These are phyloP conservation scores for Thermothelomyces thermophilus DNA, from an alignment of 2,329 filamentous ascomycete species.

Conservation along the genomic window DNA sequence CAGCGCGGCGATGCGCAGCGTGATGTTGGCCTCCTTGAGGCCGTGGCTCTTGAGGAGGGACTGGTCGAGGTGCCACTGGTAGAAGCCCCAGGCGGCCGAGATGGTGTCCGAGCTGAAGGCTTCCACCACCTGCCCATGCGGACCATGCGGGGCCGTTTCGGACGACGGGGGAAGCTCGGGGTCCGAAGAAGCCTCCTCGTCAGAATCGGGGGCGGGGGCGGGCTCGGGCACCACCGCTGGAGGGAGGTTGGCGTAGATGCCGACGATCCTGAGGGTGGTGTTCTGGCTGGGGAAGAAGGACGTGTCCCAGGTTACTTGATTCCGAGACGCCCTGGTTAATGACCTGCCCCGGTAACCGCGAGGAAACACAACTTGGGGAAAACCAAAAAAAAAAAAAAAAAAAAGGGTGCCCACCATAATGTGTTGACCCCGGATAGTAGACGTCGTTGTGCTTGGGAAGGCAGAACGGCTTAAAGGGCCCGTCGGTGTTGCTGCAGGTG, in stretches of 20 bases:
- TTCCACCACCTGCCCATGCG: not conserved
- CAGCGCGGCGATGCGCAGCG: constrained; percentile 38
- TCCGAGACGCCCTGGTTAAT: not conserved
- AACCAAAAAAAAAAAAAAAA: not conserved
- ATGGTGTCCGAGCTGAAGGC: constrained; percentile 33
- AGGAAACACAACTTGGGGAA: not conserved
- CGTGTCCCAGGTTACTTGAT: constrained; percentile 50
- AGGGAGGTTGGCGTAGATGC: constrained; percentile 28
- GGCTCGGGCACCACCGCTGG: too few relatives aligned
- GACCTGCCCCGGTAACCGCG: too few relatives aligned
- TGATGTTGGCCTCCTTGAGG: constrained; percentile 37
- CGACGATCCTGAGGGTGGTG: constrained; percentile 33
- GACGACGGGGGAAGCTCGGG: too few relatives aligned
- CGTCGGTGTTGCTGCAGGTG: constrained; percentile 43
- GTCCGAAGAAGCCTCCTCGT: too few relatives aligned
- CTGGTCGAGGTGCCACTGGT: constrained; percentile 35
- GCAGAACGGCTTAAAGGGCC: constrained; percentile 46
- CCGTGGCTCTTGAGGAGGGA: constrained; percentile 1
- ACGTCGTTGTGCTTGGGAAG: constrained; percentile 38
- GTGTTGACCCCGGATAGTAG: constrained; percentile 40
- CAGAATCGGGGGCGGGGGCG: constrained; percentile 1
- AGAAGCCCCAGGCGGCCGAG: constrained; percentile 41
- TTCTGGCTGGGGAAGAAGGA: constrained; percentile 41
- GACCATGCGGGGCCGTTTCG: too few relatives aligned
- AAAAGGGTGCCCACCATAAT: constrained; percentile 43